Evolutionary conservation across 2,329 filamentous ascomycete genomes (phyloP).

Genomic region (Calonectria ilicicola): DNA sequence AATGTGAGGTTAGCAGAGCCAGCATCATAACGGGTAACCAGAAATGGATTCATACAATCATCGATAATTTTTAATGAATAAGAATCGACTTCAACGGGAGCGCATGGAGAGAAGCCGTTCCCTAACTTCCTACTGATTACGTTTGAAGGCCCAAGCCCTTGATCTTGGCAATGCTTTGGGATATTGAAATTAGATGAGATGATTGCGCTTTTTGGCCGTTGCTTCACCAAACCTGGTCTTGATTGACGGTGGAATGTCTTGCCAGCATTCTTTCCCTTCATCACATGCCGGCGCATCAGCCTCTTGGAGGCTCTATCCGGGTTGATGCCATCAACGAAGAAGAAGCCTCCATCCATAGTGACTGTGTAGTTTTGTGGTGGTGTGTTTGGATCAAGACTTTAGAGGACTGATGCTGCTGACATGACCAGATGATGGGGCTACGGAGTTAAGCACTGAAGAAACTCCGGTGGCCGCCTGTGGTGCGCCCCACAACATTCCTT

Average conservation of each 20-base stretch:
- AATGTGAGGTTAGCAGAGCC: not conserved
- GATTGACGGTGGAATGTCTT: slow-evolving; percentile 33
- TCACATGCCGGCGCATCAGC: slow-evolving; percentile 40
- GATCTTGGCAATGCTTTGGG: not conserved
- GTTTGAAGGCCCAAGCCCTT: not conserved
- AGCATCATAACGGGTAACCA: not conserved
- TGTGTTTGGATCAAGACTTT: not conserved
- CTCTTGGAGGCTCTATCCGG: slow-evolving; percentile 33
- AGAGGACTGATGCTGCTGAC: not conserved
- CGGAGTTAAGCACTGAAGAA: not conserved
- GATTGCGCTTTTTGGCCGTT: not conserved
- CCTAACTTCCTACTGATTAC: not conserved
- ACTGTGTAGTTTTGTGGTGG: not conserved
- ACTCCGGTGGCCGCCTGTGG: not conserved
- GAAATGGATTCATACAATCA: slow-evolving; percentile 14
- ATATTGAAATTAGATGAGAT: not conserved
- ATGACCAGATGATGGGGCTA: not conserved
- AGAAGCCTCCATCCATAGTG: slow-evolving; percentile 7
- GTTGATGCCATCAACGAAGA: slow-evolving; percentile 27
- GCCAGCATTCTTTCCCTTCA: slow-evolving; percentile 39
- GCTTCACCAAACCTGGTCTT: not conserved
- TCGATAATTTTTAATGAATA: slow-evolving; percentile 20
- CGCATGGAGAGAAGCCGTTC: not conserved
- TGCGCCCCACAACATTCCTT: not conserved
- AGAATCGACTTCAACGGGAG: slow-evolving; percentile 18